Evolutionary conservation across 345 rosid species (phyloP), one percentile per base, ranked within the genome.

Genomic region (Hevea brasiliensis): DNA sequence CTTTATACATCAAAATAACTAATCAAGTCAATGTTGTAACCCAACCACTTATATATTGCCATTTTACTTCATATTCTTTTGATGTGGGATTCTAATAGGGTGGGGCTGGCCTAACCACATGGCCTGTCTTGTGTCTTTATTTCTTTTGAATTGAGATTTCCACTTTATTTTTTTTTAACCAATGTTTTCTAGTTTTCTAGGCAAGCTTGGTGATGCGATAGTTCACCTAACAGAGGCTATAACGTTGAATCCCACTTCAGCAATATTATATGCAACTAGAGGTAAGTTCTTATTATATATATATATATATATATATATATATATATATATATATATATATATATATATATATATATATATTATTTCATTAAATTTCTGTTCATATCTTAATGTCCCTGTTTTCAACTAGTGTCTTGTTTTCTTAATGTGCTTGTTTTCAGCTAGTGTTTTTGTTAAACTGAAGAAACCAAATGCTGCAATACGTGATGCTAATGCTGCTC

Each of bases 391-490:
- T 72, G 32, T 18, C 21, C 68, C 1, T 4, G 55, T 24, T 55
- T 23, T n/a, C n/a, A n/a, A n/a, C n/a, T 58, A 27, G 37, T 32
- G n/a, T 13, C 54, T 74, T 27, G 72, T 50, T 66, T 67, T 74
- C 75, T 68, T 77, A 60, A 72, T 55, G 32, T 23, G 44, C 70
- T 72, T 78, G 24, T 79, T 71, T 76, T 40, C 89, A 94, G 96
- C 89, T 82, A 80, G 74, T 55, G 83, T 76, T 70, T 94, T 88
- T 77, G 69, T 89, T 57, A 83, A 77, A 61, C 59, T 82, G 82
- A 89, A 90, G 82, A 89, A 92, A 83, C 97, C 97, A 24, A 86
- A 85, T 81, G 94, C 98, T 63, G 92, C 97, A 53, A 84, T 89
- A 78, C 87, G 82, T 14, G 97, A 94, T 80, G 91, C 93, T 64